phyloP scores from a whole-genome alignment of 306 rosid species.

The Styphnolobium japonicum region DNA sequence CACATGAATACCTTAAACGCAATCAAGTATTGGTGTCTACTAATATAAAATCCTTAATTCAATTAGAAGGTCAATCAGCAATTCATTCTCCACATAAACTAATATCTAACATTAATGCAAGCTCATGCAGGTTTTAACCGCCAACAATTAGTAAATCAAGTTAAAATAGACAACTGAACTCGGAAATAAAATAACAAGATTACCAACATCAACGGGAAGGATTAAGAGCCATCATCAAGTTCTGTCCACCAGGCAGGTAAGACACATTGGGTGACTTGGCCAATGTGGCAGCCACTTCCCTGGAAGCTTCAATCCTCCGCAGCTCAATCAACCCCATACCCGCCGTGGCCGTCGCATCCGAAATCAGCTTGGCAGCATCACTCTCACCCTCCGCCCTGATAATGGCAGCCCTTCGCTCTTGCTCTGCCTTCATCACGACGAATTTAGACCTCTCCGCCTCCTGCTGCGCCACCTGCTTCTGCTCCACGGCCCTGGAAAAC shows the following conservation, averaged over 20 bases:
- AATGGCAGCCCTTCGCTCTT: conserved; percentile 86
- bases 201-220: conserved; percentile 64
- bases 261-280: conserved; percentile 83
- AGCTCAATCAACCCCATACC: conserved; percentile 83
- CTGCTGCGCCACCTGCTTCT: conserved; percentile 97
- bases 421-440: conserved; percentile 92
- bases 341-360: conserved; percentile 67
- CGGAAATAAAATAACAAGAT: neutral
- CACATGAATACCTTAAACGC: neutral
- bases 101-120: neutral
- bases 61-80: neutral
- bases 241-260: conserved; percentile 64
- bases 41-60: neutral
- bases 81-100: neutral
- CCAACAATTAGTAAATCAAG: neutral
- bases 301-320: conserved; percentile 84
- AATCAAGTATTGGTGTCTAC: neutral
- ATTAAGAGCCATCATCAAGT: conserved; percentile 70
- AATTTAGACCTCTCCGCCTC: conserved; percentile 95
- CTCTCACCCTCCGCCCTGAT: conserved; percentile 94
- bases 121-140: neutral
- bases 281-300: conserved; percentile 75
- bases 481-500: conserved; percentile 86
- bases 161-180: neutral
- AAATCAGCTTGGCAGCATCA: conserved; percentile 83